Conservation (phyloP, 371 early-diverging fungal genomes). For the Parasitella parasitica region DNA sequence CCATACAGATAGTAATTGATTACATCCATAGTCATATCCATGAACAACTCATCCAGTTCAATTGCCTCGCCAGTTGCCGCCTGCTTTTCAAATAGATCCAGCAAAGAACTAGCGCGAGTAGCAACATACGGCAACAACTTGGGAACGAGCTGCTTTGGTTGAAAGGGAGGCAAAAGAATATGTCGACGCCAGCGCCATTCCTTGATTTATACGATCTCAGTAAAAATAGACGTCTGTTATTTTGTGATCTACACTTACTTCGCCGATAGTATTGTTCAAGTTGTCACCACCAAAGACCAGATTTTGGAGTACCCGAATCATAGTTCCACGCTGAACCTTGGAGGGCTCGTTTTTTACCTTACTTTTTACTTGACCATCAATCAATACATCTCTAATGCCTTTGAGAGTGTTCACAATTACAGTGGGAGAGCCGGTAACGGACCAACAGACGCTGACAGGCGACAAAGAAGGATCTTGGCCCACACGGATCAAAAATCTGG, state of each 20-base stretch:
- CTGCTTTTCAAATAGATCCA: conserved; percentile 22
- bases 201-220: conserved; percentile 12
- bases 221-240: not conserved
- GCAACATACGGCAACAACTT: conserved; percentile 43
- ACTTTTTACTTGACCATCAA: conserved; percentile 38
- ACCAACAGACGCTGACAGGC: conserved; percentile 48
- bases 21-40: conserved; percentile 49
- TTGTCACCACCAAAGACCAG: conserved; percentile 50
- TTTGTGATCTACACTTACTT: conserved; percentile 19
- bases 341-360: conserved; percentile 18
- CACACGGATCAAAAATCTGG: conserved; percentile 35
- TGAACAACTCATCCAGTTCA: conserved; percentile 42
- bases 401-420: conserved; percentile 44
- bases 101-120: conserved; percentile 15
- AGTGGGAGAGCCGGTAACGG: conserved; percentile 36
- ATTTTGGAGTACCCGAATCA: conserved; percentile 44
- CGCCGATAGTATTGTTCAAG: conserved; percentile 44
- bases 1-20: conserved; percentile 54
- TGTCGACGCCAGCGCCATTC: conserved; percentile 57
- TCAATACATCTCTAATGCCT: conserved; percentile 45
- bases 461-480: conserved; percentile 31
- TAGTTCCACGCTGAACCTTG: conserved; percentile 38
- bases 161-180: conserved; percentile 46
- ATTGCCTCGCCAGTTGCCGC: conserved; percentile 21
- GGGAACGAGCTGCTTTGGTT: conserved; percentile 44